A percentile compares a stretch with the other conserved stretches of the same genome.
phyloP scores from a whole-genome alignment of 805 yeast species.

The Candida germanica region DNA sequence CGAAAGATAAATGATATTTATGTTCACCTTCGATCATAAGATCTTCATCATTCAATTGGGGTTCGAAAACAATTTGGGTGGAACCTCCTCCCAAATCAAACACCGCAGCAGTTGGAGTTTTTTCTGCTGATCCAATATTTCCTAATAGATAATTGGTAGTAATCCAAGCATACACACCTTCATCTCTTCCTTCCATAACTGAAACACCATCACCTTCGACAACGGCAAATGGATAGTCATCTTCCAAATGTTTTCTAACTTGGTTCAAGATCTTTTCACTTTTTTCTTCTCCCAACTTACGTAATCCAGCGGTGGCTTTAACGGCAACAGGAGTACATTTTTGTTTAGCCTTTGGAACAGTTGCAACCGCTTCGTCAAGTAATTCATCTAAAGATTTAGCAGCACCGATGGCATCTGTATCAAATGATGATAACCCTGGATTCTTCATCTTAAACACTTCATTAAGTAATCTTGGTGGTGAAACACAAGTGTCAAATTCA shows the following conservation, averaged over 20 bases:
- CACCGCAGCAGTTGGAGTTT: conserved; percentile 89
- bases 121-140: conserved; percentile 79
- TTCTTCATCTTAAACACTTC: conserved; percentile 87
- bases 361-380: conserved; percentile 66
- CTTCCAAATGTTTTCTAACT: conserved; percentile 72
- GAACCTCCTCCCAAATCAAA: conserved; percentile 99
- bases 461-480: conserved; percentile 75
- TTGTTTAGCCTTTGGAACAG: conserved; percentile 71
- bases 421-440: conserved; percentile 88
- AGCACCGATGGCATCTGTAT: conserved; percentile 76
- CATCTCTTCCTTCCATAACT: conserved; percentile 94
- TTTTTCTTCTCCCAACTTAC: conserved; percentile 76
- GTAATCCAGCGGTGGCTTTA: conserved; percentile 96
- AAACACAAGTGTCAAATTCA: conserved; percentile 79
- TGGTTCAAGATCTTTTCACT: conserved; percentile 68
- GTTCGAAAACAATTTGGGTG: conserved; percentile 98
- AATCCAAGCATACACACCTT: conserved; percentile 99
- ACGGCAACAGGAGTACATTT: conserved; percentile 92
- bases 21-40: conserved; percentile 83
- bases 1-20: conserved; percentile 75
- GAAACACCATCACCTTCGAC: conserved; percentile 83
- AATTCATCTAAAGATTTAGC: conserved; percentile 87
- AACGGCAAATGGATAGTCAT: conserved; percentile 87
- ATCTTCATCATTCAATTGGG: conserved; percentile 59
- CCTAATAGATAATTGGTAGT: conserved; percentile 92